Evolutionary conservation across 805 yeast species (phyloP), one percentile per base, ranked within the genome.

Genomic region (Saccharomycopsis synnaedendra): DNA sequence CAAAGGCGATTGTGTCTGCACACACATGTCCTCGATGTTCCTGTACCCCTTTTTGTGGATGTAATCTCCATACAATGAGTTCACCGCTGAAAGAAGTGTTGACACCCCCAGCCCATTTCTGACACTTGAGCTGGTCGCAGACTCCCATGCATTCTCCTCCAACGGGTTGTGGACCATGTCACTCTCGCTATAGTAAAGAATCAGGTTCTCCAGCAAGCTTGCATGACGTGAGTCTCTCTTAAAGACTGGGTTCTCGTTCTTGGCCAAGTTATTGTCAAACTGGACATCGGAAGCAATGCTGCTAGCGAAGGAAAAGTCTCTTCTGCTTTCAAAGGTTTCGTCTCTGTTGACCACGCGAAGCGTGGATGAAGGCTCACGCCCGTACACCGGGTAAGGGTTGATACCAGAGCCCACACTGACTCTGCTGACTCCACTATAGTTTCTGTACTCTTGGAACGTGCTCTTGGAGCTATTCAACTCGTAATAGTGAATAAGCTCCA

Each of bases 251-350:
- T 45, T 33, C 10, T 30, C 36, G 9, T 31, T 4, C 3, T 32
- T 38, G n/a, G 29, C 42, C 8, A 44, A 29, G 32, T 51, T 49
- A n/a, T 51, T 29, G 30, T 41, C 44, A 40, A 51, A 51, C 38
- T 51, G 53, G 31, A 49, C 36, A 39, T 51, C 50, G 7, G 54
- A 51, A 11, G 50, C 50, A 32, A 51, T 41, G 44, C 54, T 51
- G 11, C 36, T 35, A 3, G 54, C 54, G 46, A 51, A 51, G 4
- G 53, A 49, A 35, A 51, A 51, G 11, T 45, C 45, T 28, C 54
- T 39, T 9, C 10, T 30, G 33, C 11, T 42, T 6, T 30, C 29
- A 4, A 28, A 31, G 39, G 39, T 39, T 27, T 34, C 10, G n/a
- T 10, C 29, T 34, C 36, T 34, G 36, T 34, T 34, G 36, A 34